These are phyloP conservation scores for Aspergillus olivimuriae DNA, from an alignment of 495 filamentous ascomycete genomes.

Conservation along the genomic window DNA sequence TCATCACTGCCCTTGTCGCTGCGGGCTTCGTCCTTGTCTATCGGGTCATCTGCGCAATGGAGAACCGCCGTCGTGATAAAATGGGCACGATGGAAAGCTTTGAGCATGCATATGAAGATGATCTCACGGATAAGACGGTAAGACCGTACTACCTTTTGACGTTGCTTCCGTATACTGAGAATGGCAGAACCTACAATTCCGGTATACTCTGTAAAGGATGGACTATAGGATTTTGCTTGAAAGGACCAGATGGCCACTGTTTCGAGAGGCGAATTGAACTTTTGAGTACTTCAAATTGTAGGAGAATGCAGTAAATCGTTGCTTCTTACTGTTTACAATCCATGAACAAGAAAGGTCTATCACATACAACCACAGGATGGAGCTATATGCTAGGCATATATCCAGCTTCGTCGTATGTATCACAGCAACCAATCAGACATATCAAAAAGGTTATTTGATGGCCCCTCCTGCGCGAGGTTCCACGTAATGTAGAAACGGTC, in stretches of 20 bases:
- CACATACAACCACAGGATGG: too few species aligned
- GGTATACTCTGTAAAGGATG: slow-evolving; percentile 26
- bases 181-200: slow-evolving; percentile 34
- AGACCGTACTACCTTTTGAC: background rate
- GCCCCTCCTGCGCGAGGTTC: background rate
- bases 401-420: too few species aligned
- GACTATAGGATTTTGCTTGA: too few species aligned
- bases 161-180: slow-evolving; percentile 4
- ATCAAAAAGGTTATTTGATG: background rate
- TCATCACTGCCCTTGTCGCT: slow-evolving; percentile 28
- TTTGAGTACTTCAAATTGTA: too few species aligned
- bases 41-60: slow-evolving; percentile 24
- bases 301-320: too few species aligned
- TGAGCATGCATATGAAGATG: slow-evolving; percentile 39
- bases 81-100: slow-evolving; percentile 21
- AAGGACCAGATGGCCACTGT: too few species aligned
- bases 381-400: too few species aligned
- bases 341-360: too few species aligned
- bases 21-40: slow-evolving; percentile 27
- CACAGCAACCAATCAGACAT: slow-evolving; percentile 2
- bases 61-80: slow-evolving; percentile 27
- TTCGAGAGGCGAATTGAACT: too few species aligned
- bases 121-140: slow-evolving; percentile 32
- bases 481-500: slow-evolving; percentile 2
- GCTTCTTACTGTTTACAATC: too few species aligned